phyloP scores from a whole-genome alignment of 768 basidiomycete genomes.

The Saitozyma sp. region DNA sequence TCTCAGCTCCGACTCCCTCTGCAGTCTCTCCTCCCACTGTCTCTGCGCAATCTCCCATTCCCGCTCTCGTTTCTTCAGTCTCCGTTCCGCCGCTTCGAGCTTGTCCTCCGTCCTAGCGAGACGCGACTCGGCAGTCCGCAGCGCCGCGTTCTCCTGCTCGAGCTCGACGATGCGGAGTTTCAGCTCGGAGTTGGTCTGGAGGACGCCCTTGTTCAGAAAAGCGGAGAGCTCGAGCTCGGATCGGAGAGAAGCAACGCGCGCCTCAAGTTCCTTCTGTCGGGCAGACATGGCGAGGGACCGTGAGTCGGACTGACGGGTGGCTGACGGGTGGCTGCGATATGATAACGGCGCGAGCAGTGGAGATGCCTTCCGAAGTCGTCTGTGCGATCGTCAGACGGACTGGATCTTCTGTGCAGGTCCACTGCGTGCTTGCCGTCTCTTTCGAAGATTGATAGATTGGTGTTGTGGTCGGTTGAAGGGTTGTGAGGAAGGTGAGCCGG shows the following conservation, averaged over 20 bases:
- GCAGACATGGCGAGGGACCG: not conserved
- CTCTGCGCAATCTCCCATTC: constrained; percentile 8
- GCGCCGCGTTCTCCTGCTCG: constrained; percentile 32
- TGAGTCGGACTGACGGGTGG: too few relatives aligned
- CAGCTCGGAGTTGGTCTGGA: constrained; percentile 36
- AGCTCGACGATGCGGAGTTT: constrained; percentile 41
- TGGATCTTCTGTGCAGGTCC: too few relatives aligned
- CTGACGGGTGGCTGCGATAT: too few relatives aligned
- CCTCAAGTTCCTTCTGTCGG: not conserved
- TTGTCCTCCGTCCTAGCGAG: constrained; percentile 30
- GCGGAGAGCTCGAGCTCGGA: constrained; percentile 40
- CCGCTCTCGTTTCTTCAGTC: constrained; percentile 1
- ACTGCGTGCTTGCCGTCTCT: too few relatives aligned
- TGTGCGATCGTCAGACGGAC: too few relatives aligned
- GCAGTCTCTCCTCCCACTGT: constrained; percentile 1
- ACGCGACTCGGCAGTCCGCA: constrained; percentile 33
- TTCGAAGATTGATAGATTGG: too few relatives aligned
- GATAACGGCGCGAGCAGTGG: too few relatives aligned
- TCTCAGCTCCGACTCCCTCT: constrained; percentile 4
- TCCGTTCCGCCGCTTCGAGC: constrained; percentile 9
- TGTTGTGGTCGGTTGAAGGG: too few relatives aligned
- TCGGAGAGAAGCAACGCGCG: not conserved
- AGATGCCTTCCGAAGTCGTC: too few relatives aligned
- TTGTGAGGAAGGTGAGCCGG: too few relatives aligned
- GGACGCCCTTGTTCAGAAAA: constrained; percentile 42